Base-by-base conservation (phyloP, 768 basidiomycete genomes). In the Candolleomyces aberdarensis region DNA sequence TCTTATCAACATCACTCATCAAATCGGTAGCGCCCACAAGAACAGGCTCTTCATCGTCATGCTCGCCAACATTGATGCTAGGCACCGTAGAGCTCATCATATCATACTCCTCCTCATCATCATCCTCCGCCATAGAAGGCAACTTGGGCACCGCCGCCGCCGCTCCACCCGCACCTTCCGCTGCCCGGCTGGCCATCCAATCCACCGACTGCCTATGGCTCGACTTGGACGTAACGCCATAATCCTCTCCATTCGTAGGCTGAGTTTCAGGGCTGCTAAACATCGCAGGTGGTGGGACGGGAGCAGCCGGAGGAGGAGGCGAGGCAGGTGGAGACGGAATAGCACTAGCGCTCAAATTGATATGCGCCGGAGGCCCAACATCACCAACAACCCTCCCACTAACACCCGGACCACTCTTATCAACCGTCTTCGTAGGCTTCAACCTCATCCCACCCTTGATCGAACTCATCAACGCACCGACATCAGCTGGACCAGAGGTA, bases 181-280 rank as follows among this genome's bases (percentile, higher is more conserved):
- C 90, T 13, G 96, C 94, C 13, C 96, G 80, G 36, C 88, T 89
- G 55, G 87, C 83, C 70, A 92, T 94, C 96, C 96, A 98, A 67
- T 94, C 95, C 3, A 96, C 89, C 7, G 88, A 89, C 72, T 94
- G 89, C 61, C 87, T 79, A 66, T 89, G 83, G 58, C 74, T 80
- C 39, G 80, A 68, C 51, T 64, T 70, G 3, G 71, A 69, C 40
- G 61, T 66, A 3, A 63, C 69, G 13, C 68, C 50, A 4, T 52
- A 63, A 72, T 73, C 73, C 1, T 73, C 64, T 8, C 68, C 62
- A 26, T 77, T 66, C 14, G 75, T 69, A 5, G 76, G 26, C 26
- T 26, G 8, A 46, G 4, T 14, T 7, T 17, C 44, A 46, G 44
- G 6, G 44, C 4, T 17, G 6, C 44, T 17, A 46, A 15, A 64